Evolutionary conservation across 2,329 filamentous ascomycete species (phyloP), one percentile per base, ranked within the genome.

Genomic region (Alternaria longipes): DNA sequence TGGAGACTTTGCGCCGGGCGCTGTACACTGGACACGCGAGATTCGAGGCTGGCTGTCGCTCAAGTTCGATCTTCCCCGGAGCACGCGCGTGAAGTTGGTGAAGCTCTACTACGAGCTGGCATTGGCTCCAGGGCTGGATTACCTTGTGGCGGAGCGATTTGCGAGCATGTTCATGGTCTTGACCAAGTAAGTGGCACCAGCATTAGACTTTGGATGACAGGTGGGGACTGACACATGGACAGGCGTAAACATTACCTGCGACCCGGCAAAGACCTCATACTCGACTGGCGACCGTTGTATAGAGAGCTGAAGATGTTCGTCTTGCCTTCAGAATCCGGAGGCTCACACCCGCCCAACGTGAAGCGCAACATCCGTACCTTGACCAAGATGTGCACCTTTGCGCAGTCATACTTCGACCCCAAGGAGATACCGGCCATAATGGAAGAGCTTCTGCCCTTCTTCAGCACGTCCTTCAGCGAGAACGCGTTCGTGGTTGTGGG

Each of bases 161-260:
- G 87, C 94, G 46, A 95, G 92, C 83, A 98, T 98, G 94, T 94
- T 98, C 74, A 91, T 97, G 80, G 89, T 92, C 11, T 82, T 99
- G 70, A 97, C 94, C n/a, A 96, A 95, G 93, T 95, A 82, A 80
- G 89, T 82, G 42, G 22, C 24, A 38, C 56, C 38, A 8, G 4
- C 28, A 54, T 53, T 40, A 34, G 47, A 54, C 22, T 40, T 30
- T 41, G 46, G 3, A n/a, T 51, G 26, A 46, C 32, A 34, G 26
- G 22, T 30, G 76, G 16, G 14, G n/a, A 60, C 72, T 77, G 64
- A 77, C 77, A 74, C 54, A 64, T 62, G 58, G 41, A 62, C 61
- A 95, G 93, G 81, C 94, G 94, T 76, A 97, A 96, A 77, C 94
- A 98, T 81, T 98, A 98, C 79, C 86, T 99, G 34, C 93, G 92